A percentile compares a stretch with the other conserved stretches of the same genome.
These are phyloP conservation scores for Nematocida ausubeli DNA, from an alignment of 371 early-diverging fungal species.

Conservation along the genomic window DNA sequence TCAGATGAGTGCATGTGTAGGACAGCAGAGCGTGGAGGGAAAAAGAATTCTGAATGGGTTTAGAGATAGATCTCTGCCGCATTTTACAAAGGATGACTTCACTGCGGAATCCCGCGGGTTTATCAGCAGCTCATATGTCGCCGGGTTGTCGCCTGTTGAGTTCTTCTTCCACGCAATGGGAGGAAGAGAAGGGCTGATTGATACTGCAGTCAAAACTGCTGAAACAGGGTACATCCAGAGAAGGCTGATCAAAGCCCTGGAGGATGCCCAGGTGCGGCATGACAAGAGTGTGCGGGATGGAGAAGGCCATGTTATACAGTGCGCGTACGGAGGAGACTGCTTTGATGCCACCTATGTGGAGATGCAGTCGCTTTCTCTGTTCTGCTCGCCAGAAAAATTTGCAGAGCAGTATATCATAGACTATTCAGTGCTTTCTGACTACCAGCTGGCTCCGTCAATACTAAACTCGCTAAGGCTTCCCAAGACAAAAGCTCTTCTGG, in stretches of 20 bases:
- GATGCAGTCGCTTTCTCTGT: constrained; percentile 41
- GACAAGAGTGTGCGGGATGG: constrained; percentile 95
- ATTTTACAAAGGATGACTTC: constrained; percentile 93
- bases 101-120: constrained; percentile 92
- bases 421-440: constrained; percentile 18
- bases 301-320: constrained; percentile 82
- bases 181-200: constrained; percentile 95
- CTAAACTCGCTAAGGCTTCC: not conserved
- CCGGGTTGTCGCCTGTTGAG: constrained; percentile 93
- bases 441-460: not conserved
- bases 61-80: constrained; percentile 87
- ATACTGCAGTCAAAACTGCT: constrained; percentile 97
- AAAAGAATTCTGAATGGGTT: constrained; percentile 96
- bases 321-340: constrained; percentile 94
- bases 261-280: constrained; percentile 91
- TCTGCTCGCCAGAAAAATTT: constrained; percentile 41
- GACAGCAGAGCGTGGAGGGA: constrained; percentile 98
- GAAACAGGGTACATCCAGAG: constrained; percentile 99
- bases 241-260: constrained; percentile 92
- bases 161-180: constrained; percentile 99
- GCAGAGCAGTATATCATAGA: constrained; percentile 10
- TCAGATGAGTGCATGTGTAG: constrained; percentile 97
- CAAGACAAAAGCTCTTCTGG: constrained; percentile 6
- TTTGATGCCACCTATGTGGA: constrained; percentile 78
- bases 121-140: constrained; percentile 91